Evolutionary conservation across 129 eudicot genomes (phyloP).

Genomic region (Heracleum sosnowskyi): DNA sequence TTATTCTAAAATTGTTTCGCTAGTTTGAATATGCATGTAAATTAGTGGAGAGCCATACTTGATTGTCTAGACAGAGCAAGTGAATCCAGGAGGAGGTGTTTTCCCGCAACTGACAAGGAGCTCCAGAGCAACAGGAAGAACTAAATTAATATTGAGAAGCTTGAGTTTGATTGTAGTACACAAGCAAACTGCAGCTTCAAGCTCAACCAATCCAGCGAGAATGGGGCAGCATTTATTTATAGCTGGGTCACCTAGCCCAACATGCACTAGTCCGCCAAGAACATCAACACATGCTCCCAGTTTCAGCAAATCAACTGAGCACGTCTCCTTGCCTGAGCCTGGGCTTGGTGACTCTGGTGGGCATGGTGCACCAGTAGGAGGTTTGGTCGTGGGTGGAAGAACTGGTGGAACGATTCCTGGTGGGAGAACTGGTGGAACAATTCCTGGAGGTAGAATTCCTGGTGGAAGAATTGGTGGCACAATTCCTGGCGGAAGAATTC

Average conservation of each 20-base stretch:
- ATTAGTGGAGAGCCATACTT: not conserved
- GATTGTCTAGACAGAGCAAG: slow-evolving; percentile 51
- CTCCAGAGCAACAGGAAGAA: slow-evolving; percentile 71
- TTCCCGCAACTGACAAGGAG: slow-evolving; percentile 80
- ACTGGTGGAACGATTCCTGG: slow-evolving; percentile 22
- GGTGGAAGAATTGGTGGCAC: not conserved
- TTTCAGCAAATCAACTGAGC: slow-evolving; percentile 69
- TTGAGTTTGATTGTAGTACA: slow-evolving; percentile 79
- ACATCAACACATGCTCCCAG: slow-evolving; percentile 92
- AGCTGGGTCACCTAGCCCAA: slow-evolving; percentile 70
- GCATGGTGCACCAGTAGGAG: slow-evolving; percentile 23
- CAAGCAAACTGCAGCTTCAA: slow-evolving; percentile 84
- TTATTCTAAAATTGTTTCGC: too few relatives aligned
- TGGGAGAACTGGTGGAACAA: slow-evolving; percentile 12
- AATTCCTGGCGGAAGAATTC: too few relatives aligned
- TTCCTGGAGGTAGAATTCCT: slow-evolving; percentile 2
- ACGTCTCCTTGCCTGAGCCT: slow-evolving; percentile 17
- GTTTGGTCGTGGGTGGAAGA: slow-evolving; percentile 10
- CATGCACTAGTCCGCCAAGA: slow-evolving; percentile 73
- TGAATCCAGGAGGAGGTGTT: slow-evolving; percentile 87
- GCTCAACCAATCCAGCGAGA: slow-evolving; percentile 57
- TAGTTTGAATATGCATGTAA: too few relatives aligned
- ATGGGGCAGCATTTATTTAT: slow-evolving; percentile 71
- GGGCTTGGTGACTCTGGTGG: slow-evolving; percentile 29
- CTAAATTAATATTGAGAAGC: slow-evolving; percentile 51